Evolutionary conservation across 371 early-diverging fungal genomes (phyloP), one percentile per base, ranked within the genome.

Genomic region (Capniomyces stellatus): DNA sequence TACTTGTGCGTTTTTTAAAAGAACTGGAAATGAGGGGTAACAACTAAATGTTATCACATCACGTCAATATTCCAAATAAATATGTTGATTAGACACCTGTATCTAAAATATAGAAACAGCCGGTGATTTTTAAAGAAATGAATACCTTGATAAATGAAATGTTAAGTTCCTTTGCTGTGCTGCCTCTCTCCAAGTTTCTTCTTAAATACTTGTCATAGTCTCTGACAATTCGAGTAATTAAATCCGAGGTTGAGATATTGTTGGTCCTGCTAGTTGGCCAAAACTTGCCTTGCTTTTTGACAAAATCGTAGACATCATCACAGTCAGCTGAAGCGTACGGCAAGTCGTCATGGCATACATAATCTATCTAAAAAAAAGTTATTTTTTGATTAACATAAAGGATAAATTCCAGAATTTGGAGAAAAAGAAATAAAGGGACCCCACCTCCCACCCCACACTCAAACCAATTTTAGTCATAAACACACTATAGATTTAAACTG

Each of bases 321-420:
- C 73, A 64, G 43, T 85, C 89, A 3, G 66, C 78, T 23, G 81
- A 76, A 48, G 73, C 72, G 59, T 98, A 98, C 1, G 94, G 93
- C 13, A 89, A 80, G 55, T 89, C 95, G 69, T 98, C 98, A 64
- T 98, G 98, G 19, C 93, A 92, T n/a, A 98, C 95, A 68, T 84
- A 94, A 64, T 96, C 96, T 44, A 98, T 93, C 62, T 77, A 64
- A 35, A 40, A 24, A 30, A 29, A 6, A 23, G n/a, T n/a, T n/a
- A n/a, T n/a, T n/a, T n/a, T n/a, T n/a, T n/a, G n/a, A n/a, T n/a
- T n/a, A n/a, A n/a, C n/a, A n/a, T n/a, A n/a, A n/a, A n/a, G n/a
- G n/a, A n/a, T n/a, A n/a, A n/a, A n/a, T n/a, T n/a, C n/a, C n/a
- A n/a, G n/a, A n/a, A n/a, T n/a, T n/a, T n/a, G n/a, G n/a, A n/a